Evolutionary conservation across 352 stramenopile species (phyloP), one percentile per base, ranked within the genome.

Genomic region (Phytophthora constricta): DNA sequence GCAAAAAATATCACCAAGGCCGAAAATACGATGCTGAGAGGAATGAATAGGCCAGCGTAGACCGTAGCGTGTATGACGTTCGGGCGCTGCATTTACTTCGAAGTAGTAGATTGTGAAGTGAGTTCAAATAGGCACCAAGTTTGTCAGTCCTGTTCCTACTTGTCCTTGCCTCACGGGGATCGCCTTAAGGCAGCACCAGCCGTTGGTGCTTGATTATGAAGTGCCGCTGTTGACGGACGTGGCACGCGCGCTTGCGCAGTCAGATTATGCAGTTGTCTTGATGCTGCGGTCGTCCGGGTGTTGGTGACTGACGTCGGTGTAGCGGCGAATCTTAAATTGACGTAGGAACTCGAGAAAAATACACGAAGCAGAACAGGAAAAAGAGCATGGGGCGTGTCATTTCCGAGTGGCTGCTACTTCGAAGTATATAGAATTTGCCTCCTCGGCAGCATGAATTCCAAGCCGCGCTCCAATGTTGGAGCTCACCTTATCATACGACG

Each of bases 361-460:
- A 1, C 77, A 87, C 8, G n/a, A 80, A 63, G 22, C 47, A 62
- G 33, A 82, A 84, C 25, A 91, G 60, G 26, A 71, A 63, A 31
- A 91, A 78, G 60, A 75, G 88, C n/a, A 76, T 87, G 17, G 70
- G 67, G 2, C 74, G 76, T 20, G 79, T 60, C 73, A 91, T 86
- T 56, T 91, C 79, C 2, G 46, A 37, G 65, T 82, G 65, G 31
- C 70, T 64, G 2, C 59, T 57, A n/a, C n/a, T n/a, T n/a, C n/a
- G n/a, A n/a, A n/a, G n/a, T n/a, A n/a, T n/a, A n/a, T n/a, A 25
- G 58, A 19, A 23, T 28, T 23, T 43, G 47, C 60, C 22, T 51
- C 60, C 31, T 62, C 58, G 9, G 52, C 37, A 9, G 50, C 25
- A 26, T 58, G 52, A 26, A 76, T 70, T 4, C 65, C 75, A 54